Evolutionary conservation across 2,329 filamentous ascomycete species (phyloP), one percentile per base, ranked within the genome.

Genomic region (Monilinia laxa): DNA sequence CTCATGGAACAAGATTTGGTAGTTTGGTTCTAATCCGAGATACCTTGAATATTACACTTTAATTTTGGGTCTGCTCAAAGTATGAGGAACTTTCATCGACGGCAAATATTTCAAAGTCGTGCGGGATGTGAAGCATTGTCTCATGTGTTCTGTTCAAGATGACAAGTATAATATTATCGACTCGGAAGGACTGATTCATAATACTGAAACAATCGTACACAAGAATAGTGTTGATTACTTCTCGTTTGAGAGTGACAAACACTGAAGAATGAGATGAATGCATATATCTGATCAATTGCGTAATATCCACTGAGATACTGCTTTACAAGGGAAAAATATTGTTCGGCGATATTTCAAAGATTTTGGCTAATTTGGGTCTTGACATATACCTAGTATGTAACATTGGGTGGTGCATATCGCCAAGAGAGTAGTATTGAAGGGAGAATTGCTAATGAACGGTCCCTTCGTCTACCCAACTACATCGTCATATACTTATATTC

Each of bases 321-420:
- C 31, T 35, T 35, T 35, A 35, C 5, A 60, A 12, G 45, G 14
- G 10, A 60, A n/a, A 14, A 12, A 38, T 51, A 35, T 60, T 60
- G 20, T 51, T 51, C 58, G 45, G 45, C 58, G 58, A 60, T 23
- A 38, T 25, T 45, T 7, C 31, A 51, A 51, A 38, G n/a, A 25
- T 20, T 60, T n/a, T 51, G 45, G 58, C 45, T 25, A 12, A 51
- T 51, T 51, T 51, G 28, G 28, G 40, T 14, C n/a, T 31, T 7
- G 31, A 31, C 28, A 25, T 38, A 49, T 23, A n/a, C n/a, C n/a
- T n/a, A n/a, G n/a, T n/a, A 51, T 60, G 45, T 60, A 60, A 60
- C 45, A 38, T n/a, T 40, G 45, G 14, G 25, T 12, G n/a, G 45
- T 49, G 51, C 28, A 38, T 38, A 51, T 31, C n/a, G 31, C 58